phyloP scores from a whole-genome alignment of 768 basidiomycete species.

The Lepiota subincarnata region DNA sequence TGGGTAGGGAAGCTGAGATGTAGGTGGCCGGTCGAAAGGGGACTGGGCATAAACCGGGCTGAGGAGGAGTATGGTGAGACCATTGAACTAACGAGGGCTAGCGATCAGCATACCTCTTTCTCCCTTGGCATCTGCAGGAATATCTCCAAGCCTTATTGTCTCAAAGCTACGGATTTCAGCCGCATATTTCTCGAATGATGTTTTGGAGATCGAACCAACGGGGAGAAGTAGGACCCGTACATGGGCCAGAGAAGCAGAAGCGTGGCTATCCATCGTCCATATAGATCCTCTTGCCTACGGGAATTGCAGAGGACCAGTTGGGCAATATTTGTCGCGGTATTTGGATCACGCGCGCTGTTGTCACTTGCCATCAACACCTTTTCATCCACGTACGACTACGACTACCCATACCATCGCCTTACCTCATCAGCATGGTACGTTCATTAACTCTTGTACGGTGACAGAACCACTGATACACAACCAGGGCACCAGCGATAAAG shows the following conservation, averaged over 20 bases:
- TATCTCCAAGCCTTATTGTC: slow-evolving; percentile 73
- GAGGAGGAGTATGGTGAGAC: slow-evolving; percentile 12
- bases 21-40: slow-evolving; percentile 71
- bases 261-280: slow-evolving; percentile 56
- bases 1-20: slow-evolving; percentile 78
- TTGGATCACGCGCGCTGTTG: background rate
- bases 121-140: slow-evolving; percentile 74
- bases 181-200: slow-evolving; percentile 72
- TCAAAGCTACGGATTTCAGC: slow-evolving; percentile 71
- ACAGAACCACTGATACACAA: background rate
- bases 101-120: slow-evolving; percentile 55
- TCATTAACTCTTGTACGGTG: background rate
- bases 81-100: background rate
- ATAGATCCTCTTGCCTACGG: background rate
- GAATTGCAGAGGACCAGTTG: background rate
- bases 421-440: slow-evolving; percentile 8
- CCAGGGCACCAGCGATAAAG: slow-evolving; percentile 79
- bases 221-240: slow-evolving; percentile 84
- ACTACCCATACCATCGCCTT: background rate
- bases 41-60: slow-evolving; percentile 80
- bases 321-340: background rate
- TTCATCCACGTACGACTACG: background rate
- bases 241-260: slow-evolving; percentile 82
- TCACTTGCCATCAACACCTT: background rate
- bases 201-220: slow-evolving; percentile 66